Percentiles rank a stretch among this genome's conserved stretches.
Evolutionary conservation across 805 yeast species (phyloP).

Genomic region (Candida ovalis): DNA sequence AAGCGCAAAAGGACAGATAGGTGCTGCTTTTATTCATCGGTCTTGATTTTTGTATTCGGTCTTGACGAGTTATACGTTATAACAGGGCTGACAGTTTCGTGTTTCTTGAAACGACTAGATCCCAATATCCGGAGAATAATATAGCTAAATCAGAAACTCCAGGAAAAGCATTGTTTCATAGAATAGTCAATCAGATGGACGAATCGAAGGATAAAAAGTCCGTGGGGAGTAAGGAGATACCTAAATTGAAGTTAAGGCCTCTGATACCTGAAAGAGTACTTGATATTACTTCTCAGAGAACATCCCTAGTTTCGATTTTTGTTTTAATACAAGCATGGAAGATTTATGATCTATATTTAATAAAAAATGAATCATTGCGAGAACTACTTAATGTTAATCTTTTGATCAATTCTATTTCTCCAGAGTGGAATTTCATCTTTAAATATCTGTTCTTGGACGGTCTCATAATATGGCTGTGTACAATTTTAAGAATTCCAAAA

Average conservation of each 20-base stretch:
- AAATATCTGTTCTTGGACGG: constrained; percentile 77
- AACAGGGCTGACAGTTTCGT: not conserved
- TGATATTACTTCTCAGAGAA: constrained; percentile 75
- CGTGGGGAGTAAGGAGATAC: not conserved
- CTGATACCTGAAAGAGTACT: constrained; percentile 63
- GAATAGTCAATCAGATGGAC: not conserved
- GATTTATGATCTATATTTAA: constrained; percentile 60
- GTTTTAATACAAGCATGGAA: constrained; percentile 83
- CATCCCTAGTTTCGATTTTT: constrained; percentile 62
- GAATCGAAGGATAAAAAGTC: not conserved
- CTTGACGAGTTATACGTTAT: not conserved
- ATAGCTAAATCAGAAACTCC: not conserved
- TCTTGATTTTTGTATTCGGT: too few species aligned
- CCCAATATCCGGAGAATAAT: not conserved
- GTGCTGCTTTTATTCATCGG: too few species aligned
- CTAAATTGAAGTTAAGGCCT: constrained; percentile 19
- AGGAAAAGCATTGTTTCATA: not conserved
- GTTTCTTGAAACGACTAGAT: not conserved
- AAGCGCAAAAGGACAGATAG: too few species aligned
- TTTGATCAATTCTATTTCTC: constrained; percentile 36
- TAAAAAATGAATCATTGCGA: constrained; percentile 42
- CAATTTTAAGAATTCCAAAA: constrained; percentile 72
- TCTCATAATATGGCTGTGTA: constrained; percentile 62
- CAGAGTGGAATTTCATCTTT: constrained; percentile 56
- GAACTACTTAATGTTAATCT: constrained; percentile 20